Percentiles rank a stretch among this genome's conserved stretches.
Conservation (phyloP, 2,329 filamentous ascomycete species). For the Tolypocladium album region DNA sequence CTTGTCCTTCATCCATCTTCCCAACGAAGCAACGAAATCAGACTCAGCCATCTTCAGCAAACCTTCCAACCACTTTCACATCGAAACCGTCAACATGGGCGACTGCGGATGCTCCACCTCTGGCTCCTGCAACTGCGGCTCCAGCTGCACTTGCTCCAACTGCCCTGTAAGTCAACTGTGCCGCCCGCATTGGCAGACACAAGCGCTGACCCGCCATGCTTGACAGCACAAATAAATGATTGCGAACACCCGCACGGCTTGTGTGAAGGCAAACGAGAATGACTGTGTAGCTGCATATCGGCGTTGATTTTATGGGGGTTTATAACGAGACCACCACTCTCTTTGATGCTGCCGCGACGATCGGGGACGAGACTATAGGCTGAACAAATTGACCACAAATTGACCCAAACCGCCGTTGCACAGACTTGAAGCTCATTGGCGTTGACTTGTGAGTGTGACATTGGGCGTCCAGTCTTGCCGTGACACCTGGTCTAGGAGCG, state of each 20-base stretch:
- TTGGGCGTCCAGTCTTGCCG: not conserved
- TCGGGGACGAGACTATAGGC: not conserved
- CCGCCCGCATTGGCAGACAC: not conserved
- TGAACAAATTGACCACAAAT: not conserved
- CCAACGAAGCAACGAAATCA: slow-evolving; percentile 3
- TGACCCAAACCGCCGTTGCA: not conserved
- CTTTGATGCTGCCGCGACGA: not conserved
- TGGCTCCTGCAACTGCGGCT: slow-evolving; percentile 30
- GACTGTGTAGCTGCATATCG: not conserved
- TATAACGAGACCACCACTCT: not conserved
- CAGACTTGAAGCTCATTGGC: not conserved
- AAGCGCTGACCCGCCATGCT: not conserved
- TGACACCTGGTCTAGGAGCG: not conserved
- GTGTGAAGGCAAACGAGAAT: no score
- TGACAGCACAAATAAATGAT: slow-evolving; percentile 1
- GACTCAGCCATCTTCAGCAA: not conserved
- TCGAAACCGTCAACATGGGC: slow-evolving; percentile 23
- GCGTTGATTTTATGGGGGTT: not conserved
- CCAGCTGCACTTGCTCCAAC: slow-evolving; percentile 27
- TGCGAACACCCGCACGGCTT: not conserved
- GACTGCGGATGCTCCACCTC: slow-evolving; percentile 30
- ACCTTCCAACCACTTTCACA: not conserved
- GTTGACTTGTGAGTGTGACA: not conserved
- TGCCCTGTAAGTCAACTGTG: slow-evolving; percentile 27
- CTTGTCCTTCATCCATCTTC: not conserved